Conservation (phyloP, 2,329 filamentous ascomycete genomes). For the Amauroascus niger region DNA sequence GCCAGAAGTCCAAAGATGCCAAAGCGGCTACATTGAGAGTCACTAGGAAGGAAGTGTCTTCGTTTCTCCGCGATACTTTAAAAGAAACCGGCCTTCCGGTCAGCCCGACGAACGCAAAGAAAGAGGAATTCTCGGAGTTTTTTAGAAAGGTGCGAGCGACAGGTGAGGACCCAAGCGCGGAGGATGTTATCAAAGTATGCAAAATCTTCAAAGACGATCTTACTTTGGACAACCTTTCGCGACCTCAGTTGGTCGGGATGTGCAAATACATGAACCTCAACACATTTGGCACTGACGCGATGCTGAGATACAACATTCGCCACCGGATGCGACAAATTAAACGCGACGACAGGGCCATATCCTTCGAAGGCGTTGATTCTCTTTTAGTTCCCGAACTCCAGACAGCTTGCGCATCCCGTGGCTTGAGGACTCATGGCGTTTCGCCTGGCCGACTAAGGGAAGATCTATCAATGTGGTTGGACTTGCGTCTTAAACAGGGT, state of each 20-base stretch:
- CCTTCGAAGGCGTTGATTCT: constrained; percentile 84
- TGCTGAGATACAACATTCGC: constrained; percentile 93
- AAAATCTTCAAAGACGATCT: constrained; percentile 98
- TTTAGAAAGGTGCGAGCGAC: constrained; percentile 93
- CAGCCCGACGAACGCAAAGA: constrained; percentile 72
- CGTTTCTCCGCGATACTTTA: constrained; percentile 77
- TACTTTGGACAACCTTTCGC: constrained; percentile 90
- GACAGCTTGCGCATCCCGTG: constrained; percentile 80
- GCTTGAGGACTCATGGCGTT: constrained; percentile 84
- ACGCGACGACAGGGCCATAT: constrained; percentile 89
- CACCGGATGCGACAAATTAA: constrained; percentile 99
- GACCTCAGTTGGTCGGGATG: constrained; percentile 92
- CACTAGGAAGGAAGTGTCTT: constrained; percentile 87
- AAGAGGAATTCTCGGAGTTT: constrained; percentile 89
- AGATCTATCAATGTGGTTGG: constrained; percentile 87
- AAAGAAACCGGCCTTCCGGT: constrained; percentile 89
- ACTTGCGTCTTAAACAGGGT: constrained; percentile 82
- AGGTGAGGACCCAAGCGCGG: constrained; percentile 74
- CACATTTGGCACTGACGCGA: constrained; percentile 92
- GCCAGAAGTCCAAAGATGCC: constrained; percentile 75
- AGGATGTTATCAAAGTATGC: constrained; percentile 97
- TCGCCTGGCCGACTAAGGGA: constrained; percentile 79
- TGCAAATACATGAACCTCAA: constrained; percentile 98
- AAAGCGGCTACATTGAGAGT: constrained; percentile 74
- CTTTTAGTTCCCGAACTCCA: constrained; percentile 91